Percentiles rank a stretch among this genome's conserved stretches.
Conservation (phyloP, 2,329 filamentous ascomycete species). For the Aspergillus sp. region DNA sequence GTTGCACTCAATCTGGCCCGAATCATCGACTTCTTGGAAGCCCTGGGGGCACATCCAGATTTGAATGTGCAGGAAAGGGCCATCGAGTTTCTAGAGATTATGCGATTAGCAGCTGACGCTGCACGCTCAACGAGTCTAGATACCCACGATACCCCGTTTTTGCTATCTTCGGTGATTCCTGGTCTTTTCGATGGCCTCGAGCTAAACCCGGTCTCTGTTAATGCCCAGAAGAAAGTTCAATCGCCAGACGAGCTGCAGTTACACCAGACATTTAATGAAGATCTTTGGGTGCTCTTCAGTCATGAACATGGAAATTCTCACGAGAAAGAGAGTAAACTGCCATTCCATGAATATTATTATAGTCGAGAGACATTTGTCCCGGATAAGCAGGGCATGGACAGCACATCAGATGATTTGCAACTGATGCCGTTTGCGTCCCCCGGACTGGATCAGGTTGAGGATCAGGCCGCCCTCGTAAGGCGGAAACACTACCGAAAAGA, state of each 20-base stretch:
- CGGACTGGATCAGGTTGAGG: constrained; percentile 49
- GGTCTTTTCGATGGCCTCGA: constrained; percentile 83
- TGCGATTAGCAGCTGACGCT: constrained; percentile 84
- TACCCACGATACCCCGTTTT: constrained; percentile 67
- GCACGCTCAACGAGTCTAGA: constrained; percentile 34
- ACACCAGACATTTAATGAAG: constrained; percentile 76
- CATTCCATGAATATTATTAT: constrained; percentile 44
- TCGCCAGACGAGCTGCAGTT: constrained; percentile 74
- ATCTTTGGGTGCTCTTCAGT: constrained; percentile 66
- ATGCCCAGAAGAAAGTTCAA: constrained; percentile 84
- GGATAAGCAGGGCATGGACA: constrained; percentile 25
- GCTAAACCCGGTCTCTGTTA: constrained; percentile 82
- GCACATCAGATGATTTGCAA: constrained; percentile 22
- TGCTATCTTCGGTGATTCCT: constrained; percentile 88
- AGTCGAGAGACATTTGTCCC: constrained; percentile 27
- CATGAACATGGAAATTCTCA: constrained; percentile 55
- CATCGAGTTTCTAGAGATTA: constrained; percentile 86
- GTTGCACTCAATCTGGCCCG: constrained; percentile 77
- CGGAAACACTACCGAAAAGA: constrained; percentile 76
- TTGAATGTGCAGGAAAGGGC: constrained; percentile 94
- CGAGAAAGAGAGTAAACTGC: constrained; percentile 46
- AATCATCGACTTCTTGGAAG: constrained; percentile 78
- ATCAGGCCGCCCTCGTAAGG: constrained; percentile 71
- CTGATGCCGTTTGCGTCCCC: constrained; percentile 38
- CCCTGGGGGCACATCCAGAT: constrained; percentile 75